Evolutionary conservation across 768 basidiomycete species (phyloP).

Genomic region (Lactarius deliciosus): DNA sequence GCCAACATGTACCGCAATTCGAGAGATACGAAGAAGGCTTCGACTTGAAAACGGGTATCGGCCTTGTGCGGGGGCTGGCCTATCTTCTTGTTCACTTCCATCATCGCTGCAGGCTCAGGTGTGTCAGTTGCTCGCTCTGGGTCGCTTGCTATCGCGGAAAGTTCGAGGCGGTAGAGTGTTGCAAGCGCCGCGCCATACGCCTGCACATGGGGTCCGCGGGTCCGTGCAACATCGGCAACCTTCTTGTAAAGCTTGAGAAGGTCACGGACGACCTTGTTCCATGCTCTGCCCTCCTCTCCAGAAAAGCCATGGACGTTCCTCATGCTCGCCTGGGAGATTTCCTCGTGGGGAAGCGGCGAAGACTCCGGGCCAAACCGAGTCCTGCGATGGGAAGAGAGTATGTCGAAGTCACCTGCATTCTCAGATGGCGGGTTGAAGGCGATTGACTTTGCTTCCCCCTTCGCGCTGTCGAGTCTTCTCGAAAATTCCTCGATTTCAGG

Average conservation of each 20-base stretch:
- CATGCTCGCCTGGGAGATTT: constrained; percentile 25
- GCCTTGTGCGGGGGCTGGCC: constrained; percentile 40
- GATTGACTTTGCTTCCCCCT: constrained; percentile 29
- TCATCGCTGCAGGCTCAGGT: constrained; percentile 35
- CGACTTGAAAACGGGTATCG: constrained; percentile 37
- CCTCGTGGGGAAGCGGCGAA: constrained; percentile 27
- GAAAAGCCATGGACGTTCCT: constrained; percentile 29
- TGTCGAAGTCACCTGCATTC: constrained; percentile 4
- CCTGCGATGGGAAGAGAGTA: not conserved
- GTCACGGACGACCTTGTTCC: constrained; percentile 31
- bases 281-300: constrained; percentile 29
- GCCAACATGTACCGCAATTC: constrained; percentile 39
- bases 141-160: constrained; percentile 30
- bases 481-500: constrained; percentile 23
- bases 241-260: constrained; percentile 34
- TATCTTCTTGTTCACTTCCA: constrained; percentile 34
- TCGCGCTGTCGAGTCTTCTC: constrained; percentile 7
- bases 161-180: constrained; percentile 36
- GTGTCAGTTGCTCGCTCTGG: constrained; percentile 27
- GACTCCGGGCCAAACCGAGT: constrained; percentile 15
- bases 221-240: constrained; percentile 31
- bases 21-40: constrained; percentile 39
- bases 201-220: constrained; percentile 36
- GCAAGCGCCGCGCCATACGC: constrained; percentile 40
- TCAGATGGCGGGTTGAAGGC: not conserved